Evolutionary conservation across 2,329 filamentous ascomycete genomes (phyloP), one percentile per base, ranked within the genome.

Genomic region (Neospermospora avenae): DNA sequence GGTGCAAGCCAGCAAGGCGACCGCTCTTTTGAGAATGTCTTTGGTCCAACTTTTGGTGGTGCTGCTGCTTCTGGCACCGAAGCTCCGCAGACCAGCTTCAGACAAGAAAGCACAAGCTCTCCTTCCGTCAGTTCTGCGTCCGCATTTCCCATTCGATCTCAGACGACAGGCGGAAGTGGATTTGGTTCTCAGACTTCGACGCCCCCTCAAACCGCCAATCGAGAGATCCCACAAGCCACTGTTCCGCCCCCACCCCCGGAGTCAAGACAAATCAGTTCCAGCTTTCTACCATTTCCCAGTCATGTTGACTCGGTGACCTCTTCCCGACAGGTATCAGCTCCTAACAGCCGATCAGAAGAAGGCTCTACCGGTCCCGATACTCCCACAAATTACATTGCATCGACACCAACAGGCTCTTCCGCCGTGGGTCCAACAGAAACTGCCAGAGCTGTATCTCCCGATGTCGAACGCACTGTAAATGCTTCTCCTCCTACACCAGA

Each of bases 11-110:
- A 69, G 39, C 77, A 79, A 59, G 78, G 80, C 52, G 87, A 90
- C 65, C 86, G 83, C 74, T 86, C 87, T 3, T 96, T 96, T 73
- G 91, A 96, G 71, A 92, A 89, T 69, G 86, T 96, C 46, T 96
- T 96, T 74, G 91, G 91, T 1, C 86, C 87, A 49, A 80, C 87
- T 1, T 86, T 86, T 68, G 76, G 77, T 16, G 68, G 77, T 16
- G 68, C 75, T 39, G 72, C 77, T 13, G 75, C 75, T 71, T 77
- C 58, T 34, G 76, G 75, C 8, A 74, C 71, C 56, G 58, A 67
- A 53, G 48, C 77, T 78, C 80, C 83, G 10, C 74, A 74, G 31
- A 84, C 84, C 13, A 84, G 84, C 5, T 90, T 91, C 77, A 81
- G 84, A 69, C 81, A 80, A 37, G 67, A 68, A 35, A 64, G 53